Conservation (phyloP, 306 rosid genomes). For the Luffa acutangula region DNA sequence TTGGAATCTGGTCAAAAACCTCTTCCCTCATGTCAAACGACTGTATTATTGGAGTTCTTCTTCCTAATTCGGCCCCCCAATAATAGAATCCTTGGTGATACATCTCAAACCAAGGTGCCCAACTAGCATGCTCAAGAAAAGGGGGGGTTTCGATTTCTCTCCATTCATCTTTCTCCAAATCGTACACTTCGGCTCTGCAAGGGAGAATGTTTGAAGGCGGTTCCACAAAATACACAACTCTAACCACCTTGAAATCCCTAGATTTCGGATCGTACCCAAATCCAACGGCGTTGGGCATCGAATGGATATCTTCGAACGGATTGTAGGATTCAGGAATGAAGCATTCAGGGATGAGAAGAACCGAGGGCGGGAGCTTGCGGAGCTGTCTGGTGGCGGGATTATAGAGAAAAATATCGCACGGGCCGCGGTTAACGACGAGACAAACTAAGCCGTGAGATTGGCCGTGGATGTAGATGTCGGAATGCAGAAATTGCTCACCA, state of each 20-base stretch:
- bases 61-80: no score
- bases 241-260: neutral
- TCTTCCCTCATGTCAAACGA: no score
- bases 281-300: neutral
- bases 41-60: no score
- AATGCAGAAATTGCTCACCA: neutral
- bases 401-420: neutral
- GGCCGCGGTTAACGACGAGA: neutral
- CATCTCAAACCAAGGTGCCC: no score
- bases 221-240: no score
- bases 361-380: neutral
- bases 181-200: neutral
- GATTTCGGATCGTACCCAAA: neutral
- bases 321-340: no score
- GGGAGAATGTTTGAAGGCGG: no score
- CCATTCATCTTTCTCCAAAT: neutral
- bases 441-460: neutral
- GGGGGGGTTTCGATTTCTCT: neutral
- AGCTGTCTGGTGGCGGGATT: neutral
- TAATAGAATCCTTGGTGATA: no score
- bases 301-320: no score
- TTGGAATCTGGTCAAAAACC: no score
- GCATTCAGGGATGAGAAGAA: neutral
- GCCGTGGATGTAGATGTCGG: neutral
- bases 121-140: no score